A percentile compares a stretch with the other conserved stretches of the same genome.
These are phyloP conservation scores for Phytophthora boehmeriae DNA, from an alignment of 352 stramenopile genomes.

Conservation along the genomic window DNA sequence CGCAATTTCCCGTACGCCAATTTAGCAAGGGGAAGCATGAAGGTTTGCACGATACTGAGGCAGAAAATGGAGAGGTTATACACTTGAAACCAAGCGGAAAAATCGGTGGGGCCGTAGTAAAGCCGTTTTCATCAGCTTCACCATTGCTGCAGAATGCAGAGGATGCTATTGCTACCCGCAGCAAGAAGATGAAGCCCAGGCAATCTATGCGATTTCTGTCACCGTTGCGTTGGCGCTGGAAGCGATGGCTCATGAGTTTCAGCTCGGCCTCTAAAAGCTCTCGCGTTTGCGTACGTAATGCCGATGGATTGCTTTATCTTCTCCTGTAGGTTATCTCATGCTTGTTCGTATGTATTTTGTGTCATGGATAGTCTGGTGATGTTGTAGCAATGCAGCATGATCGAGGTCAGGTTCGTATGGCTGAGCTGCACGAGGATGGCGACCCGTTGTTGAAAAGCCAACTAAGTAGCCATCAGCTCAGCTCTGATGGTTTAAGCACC, in stretches of 20 bases:
- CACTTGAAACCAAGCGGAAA: background rate
- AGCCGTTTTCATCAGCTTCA: conserved; percentile 28
- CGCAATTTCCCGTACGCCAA: conserved; percentile 1
- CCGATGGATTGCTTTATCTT: background rate
- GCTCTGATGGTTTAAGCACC: conserved; percentile 5
- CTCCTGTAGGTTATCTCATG: background rate
- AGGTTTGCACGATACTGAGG: background rate
- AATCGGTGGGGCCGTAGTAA: conserved; percentile 8
- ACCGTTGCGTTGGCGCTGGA: conserved; percentile 25
- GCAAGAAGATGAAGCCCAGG: conserved; percentile 18
- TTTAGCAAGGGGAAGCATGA: background rate
- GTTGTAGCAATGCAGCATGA: conserved; percentile 21
- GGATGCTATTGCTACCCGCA: conserved; percentile 3
- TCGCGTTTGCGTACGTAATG: conserved; percentile 42
- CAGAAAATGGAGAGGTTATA: conserved; percentile 1
- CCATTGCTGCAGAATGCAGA: conserved; percentile 21
- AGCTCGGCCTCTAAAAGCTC: conserved; percentile 32
- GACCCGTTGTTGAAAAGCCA: conserved; percentile 13
- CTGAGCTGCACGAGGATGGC: conserved; percentile 6
- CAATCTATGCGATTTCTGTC: conserved; percentile 17
- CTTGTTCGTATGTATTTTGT: background rate
- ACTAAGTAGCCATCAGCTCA: conserved; percentile 4
- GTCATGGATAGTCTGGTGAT: conserved; percentile 31
- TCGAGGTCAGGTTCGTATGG: conserved; percentile 2
- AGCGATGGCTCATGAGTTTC: conserved; percentile 26